Percentiles rank a stretch among this genome's conserved stretches.
Evolutionary conservation across 2,329 filamentous ascomycete genomes (phyloP).

Genomic region (Hortaea werneckii): DNA sequence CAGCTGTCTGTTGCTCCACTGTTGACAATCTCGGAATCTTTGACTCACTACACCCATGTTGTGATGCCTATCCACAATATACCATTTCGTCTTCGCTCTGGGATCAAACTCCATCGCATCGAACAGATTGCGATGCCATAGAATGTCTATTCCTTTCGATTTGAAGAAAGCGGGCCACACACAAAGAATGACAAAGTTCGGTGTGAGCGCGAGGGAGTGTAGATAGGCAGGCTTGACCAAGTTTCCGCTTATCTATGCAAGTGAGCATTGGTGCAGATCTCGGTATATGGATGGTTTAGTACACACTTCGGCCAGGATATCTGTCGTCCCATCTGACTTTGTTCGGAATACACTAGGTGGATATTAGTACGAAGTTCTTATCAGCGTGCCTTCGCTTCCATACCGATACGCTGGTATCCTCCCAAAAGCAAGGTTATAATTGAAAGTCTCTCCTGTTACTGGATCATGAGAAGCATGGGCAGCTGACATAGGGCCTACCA

Average conservation of each 20-base stretch:
- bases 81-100: constrained; percentile 53
- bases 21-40: constrained; percentile 41
- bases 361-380: too few species aligned
- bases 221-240: not conserved
- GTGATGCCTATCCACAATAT: constrained; percentile 58
- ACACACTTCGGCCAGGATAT: too few species aligned
- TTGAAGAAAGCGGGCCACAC: constrained; percentile 57
- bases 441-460: constrained; percentile 63
- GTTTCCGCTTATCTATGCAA: not conserved
- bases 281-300: constrained; percentile 33
- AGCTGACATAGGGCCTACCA: constrained; percentile 57
- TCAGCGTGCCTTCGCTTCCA: too few species aligned
- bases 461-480: constrained; percentile 66
- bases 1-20: constrained; percentile 49
- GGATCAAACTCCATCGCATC: constrained; percentile 56
- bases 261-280: constrained; percentile 45
- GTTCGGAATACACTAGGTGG: too few species aligned
- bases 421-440: constrained; percentile 67
- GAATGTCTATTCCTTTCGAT: constrained; percentile 47
- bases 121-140: constrained; percentile 57
- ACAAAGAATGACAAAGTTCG: constrained; percentile 62
- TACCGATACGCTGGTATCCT: constrained; percentile 22
- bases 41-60: constrained; percentile 32
- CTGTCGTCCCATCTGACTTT: too few species aligned
- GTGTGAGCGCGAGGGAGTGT: constrained; percentile 40